These are phyloP conservation scores for Begonia masoniana DNA, from an alignment of 306 rosid genomes.

Conservation along the genomic window DNA sequence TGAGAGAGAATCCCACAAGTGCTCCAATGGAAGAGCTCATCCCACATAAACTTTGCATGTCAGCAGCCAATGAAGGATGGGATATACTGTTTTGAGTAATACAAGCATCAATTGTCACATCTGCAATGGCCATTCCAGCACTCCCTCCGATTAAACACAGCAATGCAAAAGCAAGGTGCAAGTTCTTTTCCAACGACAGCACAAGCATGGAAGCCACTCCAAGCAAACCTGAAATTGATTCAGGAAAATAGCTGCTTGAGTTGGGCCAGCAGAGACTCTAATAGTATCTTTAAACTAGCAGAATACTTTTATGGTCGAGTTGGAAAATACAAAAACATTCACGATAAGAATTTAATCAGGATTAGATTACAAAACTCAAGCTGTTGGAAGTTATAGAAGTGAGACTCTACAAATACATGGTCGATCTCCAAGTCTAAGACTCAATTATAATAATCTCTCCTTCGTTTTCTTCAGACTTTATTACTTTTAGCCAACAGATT, in stretches of 20 bases:
- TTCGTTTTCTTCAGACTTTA: too few species aligned
- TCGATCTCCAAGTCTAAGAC: too few species aligned
- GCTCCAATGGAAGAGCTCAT: constrained; percentile 62
- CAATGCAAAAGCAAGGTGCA: constrained; percentile 57
- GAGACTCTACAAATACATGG: too few species aligned
- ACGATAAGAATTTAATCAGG: too few species aligned
- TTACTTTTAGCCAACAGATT: too few species aligned
- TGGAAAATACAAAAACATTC: too few species aligned
- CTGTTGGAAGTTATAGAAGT: too few species aligned
- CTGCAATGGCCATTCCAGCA: constrained; percentile 75
- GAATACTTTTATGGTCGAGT: too few species aligned
- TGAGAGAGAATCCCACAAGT: constrained; percentile 54
- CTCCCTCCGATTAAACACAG: constrained; percentile 56
- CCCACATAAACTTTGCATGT: constrained; percentile 84
- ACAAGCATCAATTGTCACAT: constrained; percentile 88
- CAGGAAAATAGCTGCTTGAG: background rate
- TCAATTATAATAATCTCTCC: too few species aligned
- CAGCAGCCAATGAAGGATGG: constrained; percentile 63
- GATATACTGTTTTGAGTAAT: constrained; percentile 74
- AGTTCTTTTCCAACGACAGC: constrained; percentile 38
- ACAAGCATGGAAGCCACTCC: constrained; percentile 52
- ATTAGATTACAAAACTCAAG: too few species aligned
- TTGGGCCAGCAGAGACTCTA: too few species aligned
- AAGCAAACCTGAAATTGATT: constrained; percentile 32
- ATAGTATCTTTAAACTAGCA: too few species aligned